Percentiles rank a stretch among this genome's conserved stretches.
Conservation (phyloP, 495 filamentous ascomycete species). For the Aspergillus olivimuriae region DNA sequence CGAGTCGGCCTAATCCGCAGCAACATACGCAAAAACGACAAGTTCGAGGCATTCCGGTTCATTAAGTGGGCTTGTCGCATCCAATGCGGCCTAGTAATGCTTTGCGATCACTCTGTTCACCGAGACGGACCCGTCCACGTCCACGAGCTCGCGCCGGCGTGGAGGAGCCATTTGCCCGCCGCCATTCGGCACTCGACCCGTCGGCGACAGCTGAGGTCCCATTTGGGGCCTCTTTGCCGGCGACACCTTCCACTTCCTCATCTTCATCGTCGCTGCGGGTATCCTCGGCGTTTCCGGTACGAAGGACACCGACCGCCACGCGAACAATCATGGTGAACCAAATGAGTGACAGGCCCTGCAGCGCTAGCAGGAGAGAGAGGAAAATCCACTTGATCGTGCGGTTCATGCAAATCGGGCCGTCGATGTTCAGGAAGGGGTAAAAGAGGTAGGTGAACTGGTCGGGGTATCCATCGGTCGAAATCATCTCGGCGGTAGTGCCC, state of each 20-base stretch:
- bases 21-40: conserved; percentile 11
- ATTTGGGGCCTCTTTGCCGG: conserved; percentile 21
- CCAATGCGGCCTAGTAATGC: conserved; percentile 67
- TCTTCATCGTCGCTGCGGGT: conserved; percentile 77
- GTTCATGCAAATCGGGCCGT: conserved; percentile 72
- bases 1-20: too few species aligned
- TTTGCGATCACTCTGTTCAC: conserved; percentile 66
- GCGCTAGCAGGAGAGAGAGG: conserved; percentile 62
- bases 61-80: conserved; percentile 56
- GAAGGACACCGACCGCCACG: conserved; percentile 70
- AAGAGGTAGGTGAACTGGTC: conserved; percentile 55
- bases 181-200: conserved; percentile 38
- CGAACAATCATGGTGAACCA: conserved; percentile 88
- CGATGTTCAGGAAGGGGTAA: conserved; percentile 60
- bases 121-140: conserved; percentile 48
- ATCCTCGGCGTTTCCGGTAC: conserved; percentile 76
- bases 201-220: conserved; percentile 22
- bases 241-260: conserved; percentile 49
- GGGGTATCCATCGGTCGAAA: conserved; percentile 49
- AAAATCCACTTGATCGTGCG: conserved; percentile 65
- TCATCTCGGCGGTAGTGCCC: conserved; percentile 47
- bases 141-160: conserved; percentile 27
- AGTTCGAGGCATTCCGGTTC: not conserved
- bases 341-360: conserved; percentile 75
- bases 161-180: conserved; percentile 28